Base-by-base conservation (phyloP, 768 basidiomycete species). In the Boletus bicolor region DNA sequence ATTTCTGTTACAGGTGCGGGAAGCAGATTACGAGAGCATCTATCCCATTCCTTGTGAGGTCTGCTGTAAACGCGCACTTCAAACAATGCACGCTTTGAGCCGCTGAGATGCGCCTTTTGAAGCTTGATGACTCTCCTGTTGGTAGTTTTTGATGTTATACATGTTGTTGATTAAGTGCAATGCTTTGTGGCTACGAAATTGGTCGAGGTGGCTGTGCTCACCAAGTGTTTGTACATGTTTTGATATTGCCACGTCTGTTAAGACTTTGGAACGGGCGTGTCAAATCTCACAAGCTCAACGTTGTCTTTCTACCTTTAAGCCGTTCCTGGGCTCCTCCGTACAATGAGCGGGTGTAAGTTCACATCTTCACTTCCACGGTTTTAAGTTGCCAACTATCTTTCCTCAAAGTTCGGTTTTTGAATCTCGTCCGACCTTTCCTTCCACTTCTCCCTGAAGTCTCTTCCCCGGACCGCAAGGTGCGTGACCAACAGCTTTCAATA, bases 341-440 rank as follows among this genome's bases (percentile, higher is more conserved):
- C 71, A 72, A 90, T 91, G 88, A 89, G 88, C 81, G 87, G 87
- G 63, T 90, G 88, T 87, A 76, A 62, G 87, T 84, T 24, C 28
- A 24, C 3, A 4, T 44, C n/a, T 5, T 49, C 45, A 38, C 12
- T 32, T 7, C 2, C 58, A 21, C 26, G 6, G 2, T 9, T 50
- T 26, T 1, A 35, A 49, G 12, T 49, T 65, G 15, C 54, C 65
- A 6, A 63, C 5, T 38, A 2, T 30, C 36, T 30, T 9, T 11
- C n/a, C 21, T 47, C 36, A 5, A 43, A 38, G 94, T 96, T 77
- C 91, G 94, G 77, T 96, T 97, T 78, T 80, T 98, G 68, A 95
- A 96, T 78, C 92, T 96, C 69, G 95, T 97, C 77, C 87, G 94
- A 74, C 96, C 96, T 55, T 98, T 99, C 80, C 84, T 98, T 76